phyloP scores from a whole-genome alignment of 257 asterid genomes.

The Nyctanthes arbortristis region DNA sequence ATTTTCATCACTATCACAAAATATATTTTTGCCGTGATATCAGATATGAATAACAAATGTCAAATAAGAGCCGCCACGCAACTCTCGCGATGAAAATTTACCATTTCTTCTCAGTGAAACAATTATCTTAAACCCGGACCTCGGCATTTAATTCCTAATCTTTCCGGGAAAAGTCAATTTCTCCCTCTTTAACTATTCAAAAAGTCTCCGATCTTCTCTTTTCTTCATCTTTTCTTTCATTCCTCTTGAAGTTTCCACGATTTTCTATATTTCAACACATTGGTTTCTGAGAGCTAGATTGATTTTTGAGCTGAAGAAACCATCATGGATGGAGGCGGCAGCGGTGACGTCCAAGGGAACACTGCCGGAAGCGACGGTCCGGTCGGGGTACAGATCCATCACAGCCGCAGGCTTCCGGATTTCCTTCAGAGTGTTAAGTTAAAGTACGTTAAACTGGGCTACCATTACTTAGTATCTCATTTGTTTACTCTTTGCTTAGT shows the following conservation, averaged over 20 bases:
- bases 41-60: no score
- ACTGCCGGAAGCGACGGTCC: constrained; percentile 15
- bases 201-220: no score
- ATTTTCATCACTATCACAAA: no score
- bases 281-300: background rate
- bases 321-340: constrained; percentile 54
- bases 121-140: no score
- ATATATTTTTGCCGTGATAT: no score
- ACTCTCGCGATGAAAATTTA: no score
- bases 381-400: constrained; percentile 70
- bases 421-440: constrained; percentile 78
- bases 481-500: constrained; percentile 62
- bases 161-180: background rate
- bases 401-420: constrained; percentile 66
- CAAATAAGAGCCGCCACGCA: no score
- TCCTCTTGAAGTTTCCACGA: background rate
- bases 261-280: background rate
- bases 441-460: constrained; percentile 82
- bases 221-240: background rate
- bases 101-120: no score
- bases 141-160: no score
- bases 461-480: constrained; percentile 80
- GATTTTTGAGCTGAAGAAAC: background rate
- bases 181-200: background rate
- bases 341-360: constrained; percentile 4